Conservation (phyloP, 2,329 filamentous ascomycete genomes). For the Chaetomiaceae sp. region DNA sequence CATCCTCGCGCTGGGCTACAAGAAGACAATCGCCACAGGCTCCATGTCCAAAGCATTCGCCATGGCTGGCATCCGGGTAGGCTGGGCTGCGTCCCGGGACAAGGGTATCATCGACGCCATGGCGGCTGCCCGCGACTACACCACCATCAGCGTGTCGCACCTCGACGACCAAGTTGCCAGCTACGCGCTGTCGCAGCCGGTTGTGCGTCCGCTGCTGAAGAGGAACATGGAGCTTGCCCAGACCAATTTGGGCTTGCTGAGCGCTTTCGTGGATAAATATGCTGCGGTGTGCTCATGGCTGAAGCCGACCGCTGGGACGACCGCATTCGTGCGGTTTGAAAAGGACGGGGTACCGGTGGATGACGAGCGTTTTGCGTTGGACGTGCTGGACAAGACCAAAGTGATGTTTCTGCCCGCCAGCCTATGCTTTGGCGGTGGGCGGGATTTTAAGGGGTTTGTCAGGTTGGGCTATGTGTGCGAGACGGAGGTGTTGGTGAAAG, state of each 20-base stretch:
- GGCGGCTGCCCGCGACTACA: slow-evolving; percentile 70
- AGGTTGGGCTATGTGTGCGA: slow-evolving; percentile 72
- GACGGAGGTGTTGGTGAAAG: slow-evolving; percentile 64
- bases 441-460: slow-evolving; percentile 70
- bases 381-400: slow-evolving; percentile 63
- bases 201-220: slow-evolving; percentile 33
- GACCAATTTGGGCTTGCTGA: slow-evolving; percentile 62
- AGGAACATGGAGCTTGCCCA: slow-evolving; percentile 64
- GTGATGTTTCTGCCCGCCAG: slow-evolving; percentile 72
- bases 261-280: slow-evolving; percentile 62
- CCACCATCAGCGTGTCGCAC: slow-evolving; percentile 79
- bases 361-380: slow-evolving; percentile 66
- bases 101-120: slow-evolving; percentile 57
- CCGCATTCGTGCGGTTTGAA: slow-evolving; percentile 68
- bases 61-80: slow-evolving; percentile 73
- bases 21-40: slow-evolving; percentile 66
- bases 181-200: slow-evolving; percentile 59
- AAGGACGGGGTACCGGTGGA: slow-evolving; percentile 58
- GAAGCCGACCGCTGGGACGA: slow-evolving; percentile 74
- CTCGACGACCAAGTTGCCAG: slow-evolving; percentile 75
- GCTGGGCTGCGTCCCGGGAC: slow-evolving; percentile 73
- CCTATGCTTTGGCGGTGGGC: slow-evolving; percentile 62
- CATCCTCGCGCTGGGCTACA: slow-evolving; percentile 66
- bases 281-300: slow-evolving; percentile 63
- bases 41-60: slow-evolving; percentile 85